Percentiles rank a stretch among this genome's conserved stretches.
phyloP scores from a whole-genome alignment of 306 rosid species.

The Trifolium repens region DNA sequence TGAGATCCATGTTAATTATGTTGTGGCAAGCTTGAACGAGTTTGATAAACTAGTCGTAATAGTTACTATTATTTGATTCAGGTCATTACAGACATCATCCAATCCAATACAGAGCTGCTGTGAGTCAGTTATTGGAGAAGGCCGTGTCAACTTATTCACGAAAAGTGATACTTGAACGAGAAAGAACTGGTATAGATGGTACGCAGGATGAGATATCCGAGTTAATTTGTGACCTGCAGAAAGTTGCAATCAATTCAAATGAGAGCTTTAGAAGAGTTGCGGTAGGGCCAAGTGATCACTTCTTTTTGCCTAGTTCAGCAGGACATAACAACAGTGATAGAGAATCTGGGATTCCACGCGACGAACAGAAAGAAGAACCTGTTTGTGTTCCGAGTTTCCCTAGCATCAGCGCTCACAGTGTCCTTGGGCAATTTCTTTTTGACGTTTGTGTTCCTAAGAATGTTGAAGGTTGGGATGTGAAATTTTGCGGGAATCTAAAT shows the following conservation, averaged over 20 bases:
- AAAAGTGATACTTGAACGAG: conserved; percentile 55
- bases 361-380: conserved; percentile 59
- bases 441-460: conserved; percentile 82
- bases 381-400: conserved; percentile 55
- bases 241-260: conserved; percentile 67
- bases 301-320: conserved; percentile 55
- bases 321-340: conserved; percentile 52
- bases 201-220: conserved; percentile 51
- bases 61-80: conserved; percentile 43
- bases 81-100: conserved; percentile 79
- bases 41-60: conserved; percentile 17
- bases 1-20: conserved; percentile 24
- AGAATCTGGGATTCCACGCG: conserved; percentile 52
- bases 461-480: conserved; percentile 79
- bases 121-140: conserved; percentile 71
- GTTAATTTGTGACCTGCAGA: conserved; percentile 58
- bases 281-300: conserved; percentile 61
- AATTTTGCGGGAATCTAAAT: conserved; percentile 45
- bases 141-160: conserved; percentile 61
- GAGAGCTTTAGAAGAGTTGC: conserved; percentile 66
- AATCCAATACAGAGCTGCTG: conserved; percentile 78
- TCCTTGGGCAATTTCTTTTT: conserved; percentile 84
- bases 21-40: conserved; percentile 17
- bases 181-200: conserved; percentile 54
- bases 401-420: conserved; percentile 66